These are phyloP conservation scores for Penicillium sp. DNA, from an alignment of 2,329 filamentous ascomycete species.

Conservation along the genomic window DNA sequence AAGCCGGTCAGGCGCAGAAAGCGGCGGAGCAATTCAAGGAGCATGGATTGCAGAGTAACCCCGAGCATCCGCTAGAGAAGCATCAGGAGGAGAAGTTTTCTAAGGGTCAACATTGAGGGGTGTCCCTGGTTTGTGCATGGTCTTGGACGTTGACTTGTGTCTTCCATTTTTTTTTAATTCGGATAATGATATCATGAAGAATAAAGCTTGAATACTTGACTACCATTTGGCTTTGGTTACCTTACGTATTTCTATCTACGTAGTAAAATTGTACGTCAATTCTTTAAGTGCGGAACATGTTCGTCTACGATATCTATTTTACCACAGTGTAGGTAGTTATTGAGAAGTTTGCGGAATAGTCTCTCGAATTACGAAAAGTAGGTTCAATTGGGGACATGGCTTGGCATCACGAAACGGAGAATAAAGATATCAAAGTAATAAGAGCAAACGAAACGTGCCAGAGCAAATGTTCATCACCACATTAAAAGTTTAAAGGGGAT, in stretches of 20 bases:
- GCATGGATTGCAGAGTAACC: constrained; percentile 39
- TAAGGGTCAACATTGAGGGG: constrained; percentile 12
- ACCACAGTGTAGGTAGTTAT: no score
- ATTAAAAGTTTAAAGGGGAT: neutral
- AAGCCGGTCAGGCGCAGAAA: constrained; percentile 15
- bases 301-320: no score
- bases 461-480: constrained; percentile 4
- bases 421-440: constrained; percentile 5
- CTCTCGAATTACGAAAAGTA: constrained; percentile 6
- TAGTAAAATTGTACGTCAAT: neutral
- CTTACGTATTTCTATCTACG: neutral
- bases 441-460: constrained; percentile 12
- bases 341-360: neutral
- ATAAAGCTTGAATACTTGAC: neutral
- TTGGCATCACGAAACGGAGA: constrained; percentile 1
- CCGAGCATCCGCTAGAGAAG: constrained; percentile 40
- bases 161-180: neutral
- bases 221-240: neutral
- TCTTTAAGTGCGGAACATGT: no score
- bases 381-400: constrained; percentile 5
- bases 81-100: constrained; percentile 36
- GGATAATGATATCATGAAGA: constrained; percentile 9
- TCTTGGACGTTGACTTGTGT: neutral
- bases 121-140: neutral
- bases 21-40: constrained; percentile 30